Percentiles rank a stretch among this genome's conserved stretches.
These are phyloP conservation scores for Globisporangium recalcitrans DNA, from an alignment of 352 stramenopile species.

Conservation along the genomic window DNA sequence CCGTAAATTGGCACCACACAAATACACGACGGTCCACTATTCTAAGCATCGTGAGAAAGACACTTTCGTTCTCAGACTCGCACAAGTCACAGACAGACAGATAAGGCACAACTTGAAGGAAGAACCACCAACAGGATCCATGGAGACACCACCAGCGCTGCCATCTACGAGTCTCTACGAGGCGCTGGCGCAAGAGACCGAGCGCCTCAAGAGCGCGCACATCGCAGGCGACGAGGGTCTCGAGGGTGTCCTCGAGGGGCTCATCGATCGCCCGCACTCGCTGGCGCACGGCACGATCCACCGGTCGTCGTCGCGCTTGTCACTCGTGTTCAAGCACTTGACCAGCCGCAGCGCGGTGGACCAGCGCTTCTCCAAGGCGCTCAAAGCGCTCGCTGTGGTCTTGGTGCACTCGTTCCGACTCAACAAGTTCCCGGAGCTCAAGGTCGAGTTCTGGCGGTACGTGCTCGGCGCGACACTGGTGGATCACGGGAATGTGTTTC, in stretches of 20 bases:
- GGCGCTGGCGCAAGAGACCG: neutral
- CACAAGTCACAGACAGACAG: too few relatives aligned
- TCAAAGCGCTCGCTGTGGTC: neutral
- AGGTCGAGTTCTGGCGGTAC: neutral
- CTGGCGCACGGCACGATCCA: too few relatives aligned
- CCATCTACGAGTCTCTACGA: neutral
- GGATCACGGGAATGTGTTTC: neutral
- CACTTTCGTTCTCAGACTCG: too few relatives aligned
- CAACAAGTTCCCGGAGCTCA: neutral
- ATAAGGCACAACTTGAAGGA: too few relatives aligned
- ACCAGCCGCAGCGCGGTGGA: neutral
- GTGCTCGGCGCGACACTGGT: neutral
- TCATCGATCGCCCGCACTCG: neutral
- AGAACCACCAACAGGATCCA: too few relatives aligned
- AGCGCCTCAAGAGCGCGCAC: neutral
- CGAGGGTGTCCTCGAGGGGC: neutral
- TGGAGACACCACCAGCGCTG: too few relatives aligned
- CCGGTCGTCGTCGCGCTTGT: too few relatives aligned
- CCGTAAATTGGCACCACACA: too few relatives aligned
- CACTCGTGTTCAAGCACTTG: neutral
- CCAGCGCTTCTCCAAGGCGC: neutral
- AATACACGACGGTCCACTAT: too few relatives aligned
- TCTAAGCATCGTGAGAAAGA: too few relatives aligned
- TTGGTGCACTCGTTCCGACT: neutral
- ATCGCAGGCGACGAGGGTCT: neutral